Evolutionary conservation across 75 land plant genomes (phyloP).

Genomic region (Chamaecyparis obtusa): DNA sequence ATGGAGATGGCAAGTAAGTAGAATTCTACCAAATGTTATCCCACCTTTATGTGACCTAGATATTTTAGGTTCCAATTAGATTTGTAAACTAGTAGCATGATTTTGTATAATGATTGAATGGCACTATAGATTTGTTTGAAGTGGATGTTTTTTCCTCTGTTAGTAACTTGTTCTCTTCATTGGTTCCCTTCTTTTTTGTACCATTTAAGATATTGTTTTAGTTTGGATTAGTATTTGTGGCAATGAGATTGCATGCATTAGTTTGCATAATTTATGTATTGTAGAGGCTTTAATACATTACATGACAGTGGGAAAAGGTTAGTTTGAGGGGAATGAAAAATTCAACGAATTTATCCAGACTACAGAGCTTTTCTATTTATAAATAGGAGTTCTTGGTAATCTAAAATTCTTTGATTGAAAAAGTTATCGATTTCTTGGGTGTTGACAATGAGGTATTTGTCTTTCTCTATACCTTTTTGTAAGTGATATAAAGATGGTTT

Average conservation of each 20-base stretch:
- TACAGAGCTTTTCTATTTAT: too few species aligned
- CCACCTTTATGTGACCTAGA: neutral
- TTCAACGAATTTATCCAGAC: too few species aligned
- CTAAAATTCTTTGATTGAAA: too few species aligned
- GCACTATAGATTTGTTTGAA: neutral
- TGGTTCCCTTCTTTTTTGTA: neutral
- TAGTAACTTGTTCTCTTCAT: neutral
- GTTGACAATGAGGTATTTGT: neutral
- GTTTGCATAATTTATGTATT: neutral
- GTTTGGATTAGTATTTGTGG: too few species aligned
- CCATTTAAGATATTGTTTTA: neutral
- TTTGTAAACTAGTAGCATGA: neutral
- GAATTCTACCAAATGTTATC: neutral
- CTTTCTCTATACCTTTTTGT: neutral
- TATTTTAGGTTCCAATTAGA: neutral
- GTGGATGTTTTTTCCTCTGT: neutral
- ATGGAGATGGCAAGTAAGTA: conserved; percentile 72
- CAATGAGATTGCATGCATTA: neutral
- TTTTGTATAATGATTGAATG: neutral
- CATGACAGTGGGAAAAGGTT: too few species aligned
- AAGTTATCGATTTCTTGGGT: neutral
- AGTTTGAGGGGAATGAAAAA: too few species aligned
- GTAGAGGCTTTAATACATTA: neutral
- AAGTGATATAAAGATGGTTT: neutral
- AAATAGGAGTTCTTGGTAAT: too few species aligned